Base-by-base conservation (phyloP, 2,329 filamentous ascomycete species). In the Verticillium alfalfae region DNA sequence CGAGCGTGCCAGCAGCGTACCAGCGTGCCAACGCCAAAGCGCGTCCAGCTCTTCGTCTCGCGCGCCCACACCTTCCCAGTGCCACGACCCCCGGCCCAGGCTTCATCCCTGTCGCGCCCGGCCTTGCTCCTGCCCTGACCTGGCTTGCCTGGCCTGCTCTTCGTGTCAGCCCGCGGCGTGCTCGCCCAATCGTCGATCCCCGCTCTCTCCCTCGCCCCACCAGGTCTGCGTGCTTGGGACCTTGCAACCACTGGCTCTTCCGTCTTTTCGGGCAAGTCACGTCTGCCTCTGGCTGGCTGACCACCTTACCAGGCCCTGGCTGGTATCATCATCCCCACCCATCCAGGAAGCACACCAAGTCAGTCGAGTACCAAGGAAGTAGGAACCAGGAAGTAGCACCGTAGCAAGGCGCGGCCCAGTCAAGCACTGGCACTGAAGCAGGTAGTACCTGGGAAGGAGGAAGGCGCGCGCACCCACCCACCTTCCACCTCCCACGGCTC, bases 151-250 rank as follows among this genome's bases (percentile, higher is more conserved):
- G 45, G 45, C 18, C 45, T 52, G 34, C 22, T 56, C 26, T 56
- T 59, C 34, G 62, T 64, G 62, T 64, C 62, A 62, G 58, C 60
- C 62, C 55, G 62, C 60, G 26, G 15, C 45, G 36, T 41, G 45
- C 26, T 36, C 57, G 41, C 41, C 62, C 62, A 64, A 64, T 64
- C 60, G 60, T 45, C 49, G 36, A n/a, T n/a, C 18, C 56, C 37
- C 57, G 26, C 57, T 31, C n/a, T 31, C 57, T 58, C 57, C 57
- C 34, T 57, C 56, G 34, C 56, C 54, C 54, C 54, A 34, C 54
- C 54, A 10, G 31, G 12, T 13, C 26, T 36, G 26, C 54, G 54
- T 36, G 54, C 54, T 52, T 52, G 45, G 45, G 45, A 26, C 45
- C 45, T n/a, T 52, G 16, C 10, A 13, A 37, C 36, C 36, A 37